Evolutionary conservation across 2,329 filamentous ascomycete species (phyloP), one percentile per base, ranked within the genome.

Genomic region (Fusarium oligoseptatum): DNA sequence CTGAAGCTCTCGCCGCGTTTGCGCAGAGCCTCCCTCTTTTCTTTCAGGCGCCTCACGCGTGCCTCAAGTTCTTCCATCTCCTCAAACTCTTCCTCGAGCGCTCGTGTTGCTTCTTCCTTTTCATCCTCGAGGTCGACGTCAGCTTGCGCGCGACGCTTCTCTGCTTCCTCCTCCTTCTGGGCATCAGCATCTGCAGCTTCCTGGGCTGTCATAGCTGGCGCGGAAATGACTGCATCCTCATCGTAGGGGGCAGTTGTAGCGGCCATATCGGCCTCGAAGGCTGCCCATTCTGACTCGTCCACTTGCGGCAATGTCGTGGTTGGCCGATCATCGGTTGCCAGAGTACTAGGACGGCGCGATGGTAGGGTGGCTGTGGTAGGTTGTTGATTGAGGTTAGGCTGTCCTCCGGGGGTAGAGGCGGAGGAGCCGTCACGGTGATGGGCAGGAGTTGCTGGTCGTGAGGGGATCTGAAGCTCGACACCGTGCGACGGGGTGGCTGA

Each of bases 211-310:
- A 95, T 85, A 3, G 92, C 92, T 0, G 92, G 91, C 0, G 92
- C 93, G 2, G 89, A 91, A 73, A 95, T 94, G 3, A 91, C 89
- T 8, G 90, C 91, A 67, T 88, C 87, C 48, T 82, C 79, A 24
- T 81, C 77, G 71, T 82, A 82, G 3, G 83, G 77, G 3, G 79
- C 79, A 32, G 81, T 76, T 27, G 85, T 80, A 34, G 85, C 83
- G 20, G 91, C 92, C 65, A 97, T 91, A 64, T 97, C 94, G 3
- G 93, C 93, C 81, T 98, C 93, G 80, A 97, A 97, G 10, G 94
- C 94, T 2, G 94, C 93, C 93, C 94, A 97, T 82, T 97, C 94
- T 64, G 92, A 90, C 79, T 97, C 94, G 80, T 95, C 91, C 10
- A 87, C 84, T 9, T 80, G 73, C 20, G 74, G 68, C 48, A 76